Evolutionary conservation across 1,139 yeast genomes (phyloP).

Genomic region (Kodamaea arcana): DNA sequence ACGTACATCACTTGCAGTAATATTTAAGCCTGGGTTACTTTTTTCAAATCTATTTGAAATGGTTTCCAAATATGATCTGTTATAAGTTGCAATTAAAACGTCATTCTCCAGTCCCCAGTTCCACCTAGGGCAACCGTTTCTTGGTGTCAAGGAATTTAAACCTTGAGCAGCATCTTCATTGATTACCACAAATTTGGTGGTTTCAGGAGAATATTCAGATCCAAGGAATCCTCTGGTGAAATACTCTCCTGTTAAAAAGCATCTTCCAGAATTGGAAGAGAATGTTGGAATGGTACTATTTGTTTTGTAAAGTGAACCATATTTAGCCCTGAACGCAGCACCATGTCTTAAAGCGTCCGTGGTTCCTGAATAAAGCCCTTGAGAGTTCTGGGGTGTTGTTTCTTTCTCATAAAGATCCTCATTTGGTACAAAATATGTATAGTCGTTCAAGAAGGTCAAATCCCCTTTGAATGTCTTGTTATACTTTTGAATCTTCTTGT

Average conservation of each 20-base stretch:
- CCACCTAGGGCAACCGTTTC: constrained; percentile 21
- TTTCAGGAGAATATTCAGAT: constrained; percentile 9
- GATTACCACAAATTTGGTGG: constrained; percentile 20
- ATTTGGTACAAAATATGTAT: constrained; percentile 29
- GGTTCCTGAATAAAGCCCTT: constrained; percentile 19
- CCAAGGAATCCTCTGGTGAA: constrained; percentile 29
- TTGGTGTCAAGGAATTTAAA: constrained; percentile 28
- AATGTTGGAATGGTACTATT: constrained; percentile 26
- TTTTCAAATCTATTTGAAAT: constrained; percentile 17
- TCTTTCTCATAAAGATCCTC: constrained; percentile 22
- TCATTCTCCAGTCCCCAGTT: constrained; percentile 9
- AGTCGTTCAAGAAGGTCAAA: constrained; percentile 29
- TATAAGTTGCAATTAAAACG: constrained; percentile 12
- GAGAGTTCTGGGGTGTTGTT: constrained; percentile 14
- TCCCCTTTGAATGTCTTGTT: constrained; percentile 27
- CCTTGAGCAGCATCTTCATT: constrained; percentile 26
- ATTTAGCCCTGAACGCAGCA: constrained; percentile 29
- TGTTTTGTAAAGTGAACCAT: constrained; percentile 22
- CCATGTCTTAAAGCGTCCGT: constrained; percentile 33
- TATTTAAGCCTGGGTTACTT: constrained; percentile 21
- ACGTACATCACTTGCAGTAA: constrained; percentile 38
- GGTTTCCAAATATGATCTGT: constrained; percentile 14
- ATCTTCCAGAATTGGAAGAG: constrained; percentile 30
- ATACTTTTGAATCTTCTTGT: constrained; percentile 19
- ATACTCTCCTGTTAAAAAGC: constrained; percentile 25